Percentiles rank a stretch among this genome's conserved stretches.
Evolutionary conservation across 495 filamentous ascomycete species (phyloP).

Genomic region (Aspergillus olivimuriae): DNA sequence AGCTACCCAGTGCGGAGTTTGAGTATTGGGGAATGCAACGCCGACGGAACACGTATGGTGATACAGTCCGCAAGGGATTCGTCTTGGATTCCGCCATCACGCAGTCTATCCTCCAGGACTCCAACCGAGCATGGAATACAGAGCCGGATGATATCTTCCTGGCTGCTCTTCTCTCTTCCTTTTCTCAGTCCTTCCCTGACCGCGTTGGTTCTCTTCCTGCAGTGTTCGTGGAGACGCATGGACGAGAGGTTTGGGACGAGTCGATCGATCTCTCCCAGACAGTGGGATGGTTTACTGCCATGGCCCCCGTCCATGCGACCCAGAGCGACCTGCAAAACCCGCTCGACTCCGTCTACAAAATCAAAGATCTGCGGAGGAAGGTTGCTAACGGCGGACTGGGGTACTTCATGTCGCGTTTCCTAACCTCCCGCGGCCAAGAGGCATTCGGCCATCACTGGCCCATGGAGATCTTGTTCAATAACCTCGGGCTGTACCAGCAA

Average conservation of each 20-base stretch:
- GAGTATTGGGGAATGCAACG: no score
- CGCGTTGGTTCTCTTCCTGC: conserved; percentile 38
- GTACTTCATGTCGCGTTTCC: conserved; percentile 20
- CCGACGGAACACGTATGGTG: no score
- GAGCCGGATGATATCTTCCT: no score
- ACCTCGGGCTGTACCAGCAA: conserved; percentile 1
- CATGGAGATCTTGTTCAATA: conserved; percentile 9
- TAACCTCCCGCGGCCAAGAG: neutral
- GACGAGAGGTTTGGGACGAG: conserved; percentile 31
- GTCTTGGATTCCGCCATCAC: no score
- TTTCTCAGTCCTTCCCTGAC: no score
- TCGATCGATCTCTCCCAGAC: conserved; percentile 41
- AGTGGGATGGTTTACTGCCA: conserved; percentile 45
- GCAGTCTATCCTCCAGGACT: no score
- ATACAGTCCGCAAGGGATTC: no score
- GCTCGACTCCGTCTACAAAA: conserved; percentile 5
- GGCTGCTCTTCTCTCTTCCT: no score
- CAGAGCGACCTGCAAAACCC: no score
- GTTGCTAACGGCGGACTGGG: conserved; percentile 16
- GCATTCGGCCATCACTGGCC: neutral
- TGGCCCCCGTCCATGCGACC: conserved; percentile 23
- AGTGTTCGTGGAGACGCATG: conserved; percentile 39
- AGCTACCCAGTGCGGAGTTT: no score
- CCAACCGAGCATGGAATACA: no score
- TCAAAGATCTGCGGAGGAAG: conserved; percentile 9